Conservation (phyloP, 2,329 filamentous ascomycete species). For the Sclerotinia spermophila region DNA sequence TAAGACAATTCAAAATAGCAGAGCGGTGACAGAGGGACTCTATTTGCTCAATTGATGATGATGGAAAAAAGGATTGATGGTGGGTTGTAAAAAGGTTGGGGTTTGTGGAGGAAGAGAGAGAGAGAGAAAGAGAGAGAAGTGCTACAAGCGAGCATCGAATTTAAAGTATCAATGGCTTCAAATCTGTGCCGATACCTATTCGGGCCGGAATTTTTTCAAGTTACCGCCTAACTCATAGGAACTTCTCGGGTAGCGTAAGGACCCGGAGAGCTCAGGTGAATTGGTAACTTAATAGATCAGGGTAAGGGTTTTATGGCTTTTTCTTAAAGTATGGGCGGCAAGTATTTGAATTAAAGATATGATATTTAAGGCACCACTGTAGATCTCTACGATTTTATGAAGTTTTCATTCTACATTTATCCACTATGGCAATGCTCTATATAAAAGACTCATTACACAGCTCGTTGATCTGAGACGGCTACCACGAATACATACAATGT, state of each 20-base stretch:
- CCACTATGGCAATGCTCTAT: background rate
- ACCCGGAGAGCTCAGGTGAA: background rate
- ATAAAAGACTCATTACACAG: too few relatives aligned
- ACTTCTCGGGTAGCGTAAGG: background rate
- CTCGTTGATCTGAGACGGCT: background rate
- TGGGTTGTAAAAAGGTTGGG: background rate
- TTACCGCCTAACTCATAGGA: background rate
- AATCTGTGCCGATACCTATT: background rate
- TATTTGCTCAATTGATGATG: constrained; percentile 2
- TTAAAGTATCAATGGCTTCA: background rate
- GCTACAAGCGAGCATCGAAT: background rate
- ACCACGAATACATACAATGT: fast-evolving
- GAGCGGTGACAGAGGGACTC: constrained; percentile 12
- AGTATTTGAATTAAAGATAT: background rate
- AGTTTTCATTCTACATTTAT: background rate
- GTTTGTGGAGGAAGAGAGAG: background rate
- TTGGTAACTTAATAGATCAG: background rate
- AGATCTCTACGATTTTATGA: too few relatives aligned
- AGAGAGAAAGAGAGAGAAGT: background rate
- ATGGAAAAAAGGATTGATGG: background rate
- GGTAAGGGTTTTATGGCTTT: background rate
- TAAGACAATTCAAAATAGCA: background rate
- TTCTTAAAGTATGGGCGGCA: background rate
- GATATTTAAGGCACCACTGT: background rate
- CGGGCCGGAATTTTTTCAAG: background rate